phyloP scores from a whole-genome alignment of 2,329 filamentous ascomycete species.

The Chaetomium sp. region DNA sequence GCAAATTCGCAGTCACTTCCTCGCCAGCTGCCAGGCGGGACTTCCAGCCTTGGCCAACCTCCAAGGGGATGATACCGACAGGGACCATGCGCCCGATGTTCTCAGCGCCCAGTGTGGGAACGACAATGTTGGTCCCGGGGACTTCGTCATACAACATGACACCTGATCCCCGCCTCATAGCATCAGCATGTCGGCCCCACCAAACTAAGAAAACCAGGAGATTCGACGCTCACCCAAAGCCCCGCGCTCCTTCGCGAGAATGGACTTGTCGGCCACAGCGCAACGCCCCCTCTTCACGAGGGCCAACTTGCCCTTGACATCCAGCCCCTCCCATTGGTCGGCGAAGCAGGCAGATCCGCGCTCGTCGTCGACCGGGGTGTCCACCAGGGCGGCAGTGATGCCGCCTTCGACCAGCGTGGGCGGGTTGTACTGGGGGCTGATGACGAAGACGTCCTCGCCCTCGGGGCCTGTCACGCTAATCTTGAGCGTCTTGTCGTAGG shows the following conservation, averaged over 20 bases:
- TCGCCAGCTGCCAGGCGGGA: constrained; percentile 41
- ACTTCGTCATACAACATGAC: constrained; percentile 65
- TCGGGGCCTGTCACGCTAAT: constrained; percentile 50
- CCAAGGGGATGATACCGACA: constrained; percentile 37
- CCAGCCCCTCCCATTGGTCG: constrained; percentile 49
- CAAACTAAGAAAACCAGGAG: neutral
- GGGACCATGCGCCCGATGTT: constrained; percentile 35
- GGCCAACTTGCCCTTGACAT: constrained; percentile 48
- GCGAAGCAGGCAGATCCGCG: constrained; percentile 46
- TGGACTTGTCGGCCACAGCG: constrained; percentile 48
- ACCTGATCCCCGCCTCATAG: constrained; percentile 3
- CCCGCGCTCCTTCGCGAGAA: constrained; percentile 47
- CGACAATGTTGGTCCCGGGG: constrained; percentile 43
- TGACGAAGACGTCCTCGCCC: constrained; percentile 47
- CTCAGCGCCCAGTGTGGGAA: constrained; percentile 52
- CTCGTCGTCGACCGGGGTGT: constrained; percentile 42
- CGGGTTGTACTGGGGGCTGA: constrained; percentile 51
- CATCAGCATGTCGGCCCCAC: neutral
- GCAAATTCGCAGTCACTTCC: constrained; percentile 37
- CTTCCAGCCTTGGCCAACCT: constrained; percentile 37
- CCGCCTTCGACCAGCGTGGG: constrained; percentile 45
- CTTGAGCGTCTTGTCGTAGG: constrained; percentile 47
- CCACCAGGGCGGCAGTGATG: constrained; percentile 41
- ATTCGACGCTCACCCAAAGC: constrained; percentile 40
- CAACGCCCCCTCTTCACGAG: constrained; percentile 51